Conservation (phyloP, 352 stramenopile species). For the Pythium aristosporum region DNA sequence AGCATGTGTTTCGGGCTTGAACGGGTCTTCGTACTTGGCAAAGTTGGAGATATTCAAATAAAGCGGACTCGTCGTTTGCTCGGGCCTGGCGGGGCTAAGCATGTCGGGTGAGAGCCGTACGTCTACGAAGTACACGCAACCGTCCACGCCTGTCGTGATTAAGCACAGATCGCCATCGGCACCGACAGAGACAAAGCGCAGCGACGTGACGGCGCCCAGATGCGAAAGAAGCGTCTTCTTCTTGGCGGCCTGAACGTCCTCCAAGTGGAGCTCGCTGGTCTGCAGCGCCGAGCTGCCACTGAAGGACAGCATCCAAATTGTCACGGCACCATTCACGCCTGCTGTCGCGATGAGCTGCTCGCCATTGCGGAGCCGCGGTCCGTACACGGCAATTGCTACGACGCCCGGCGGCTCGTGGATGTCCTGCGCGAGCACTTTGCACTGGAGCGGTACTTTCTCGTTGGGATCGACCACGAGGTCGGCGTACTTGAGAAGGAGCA, state of each 20-base stretch:
- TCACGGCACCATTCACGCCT: slow-evolving; percentile 58
- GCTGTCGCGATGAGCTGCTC: slow-evolving; percentile 65
- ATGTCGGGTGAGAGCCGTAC: slow-evolving; percentile 42
- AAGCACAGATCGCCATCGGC: slow-evolving; percentile 44
- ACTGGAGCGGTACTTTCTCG: slow-evolving; percentile 44
- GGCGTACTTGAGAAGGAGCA: slow-evolving; percentile 56
- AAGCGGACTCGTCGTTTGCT: slow-evolving; percentile 43
- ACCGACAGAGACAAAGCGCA: slow-evolving; percentile 45
- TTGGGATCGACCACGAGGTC: slow-evolving; percentile 50
- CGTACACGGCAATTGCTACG: slow-evolving; percentile 46
- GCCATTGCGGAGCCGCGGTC: slow-evolving; percentile 38
- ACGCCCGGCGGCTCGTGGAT: slow-evolving; percentile 54
- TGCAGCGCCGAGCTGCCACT: slow-evolving; percentile 22
- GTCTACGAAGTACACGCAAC: slow-evolving; percentile 67
- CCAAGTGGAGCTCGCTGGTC: slow-evolving; percentile 37
- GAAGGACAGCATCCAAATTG: slow-evolving; percentile 64
- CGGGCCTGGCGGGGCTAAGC: slow-evolving; percentile 10
- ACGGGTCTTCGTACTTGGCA: slow-evolving; percentile 70
- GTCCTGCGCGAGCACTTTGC: slow-evolving; percentile 52
- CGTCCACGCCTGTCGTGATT: slow-evolving; percentile 61
- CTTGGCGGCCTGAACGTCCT: slow-evolving; percentile 65
- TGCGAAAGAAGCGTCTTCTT: slow-evolving; percentile 67
- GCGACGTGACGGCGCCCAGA: slow-evolving; percentile 49
- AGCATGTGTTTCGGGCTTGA: slow-evolving; percentile 47
- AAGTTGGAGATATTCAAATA: slow-evolving; percentile 64